Evolutionary conservation across 257 asterid species (phyloP).

Genomic region (Mitragyna speciosa): DNA sequence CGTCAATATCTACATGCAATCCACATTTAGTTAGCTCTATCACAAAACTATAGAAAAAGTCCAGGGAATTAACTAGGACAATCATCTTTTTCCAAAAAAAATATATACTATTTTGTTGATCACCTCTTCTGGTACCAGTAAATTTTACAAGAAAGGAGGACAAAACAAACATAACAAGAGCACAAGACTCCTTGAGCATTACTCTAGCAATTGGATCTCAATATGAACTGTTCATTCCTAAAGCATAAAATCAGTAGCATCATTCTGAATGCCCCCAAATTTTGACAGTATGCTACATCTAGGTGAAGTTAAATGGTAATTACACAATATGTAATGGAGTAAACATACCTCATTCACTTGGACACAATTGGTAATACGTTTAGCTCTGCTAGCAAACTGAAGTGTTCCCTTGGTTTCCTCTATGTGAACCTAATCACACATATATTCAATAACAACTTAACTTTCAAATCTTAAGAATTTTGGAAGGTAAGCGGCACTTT

Average conservation of each 20-base stretch:
- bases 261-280: neutral
- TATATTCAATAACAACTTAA: constrained; percentile 11
- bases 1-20: constrained; percentile 66
- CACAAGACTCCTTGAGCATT: neutral
- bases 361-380: constrained; percentile 92
- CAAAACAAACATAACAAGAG: neutral
- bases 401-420: constrained; percentile 98
- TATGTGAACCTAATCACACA: constrained; percentile 56
- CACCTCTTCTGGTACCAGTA: neutral
- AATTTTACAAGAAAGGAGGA: neutral
- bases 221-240: neutral
- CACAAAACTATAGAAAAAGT: constrained; percentile 10
- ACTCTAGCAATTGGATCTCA: constrained; percentile 4
- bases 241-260: neutral
- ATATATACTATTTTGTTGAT: neutral
- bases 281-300: neutral
- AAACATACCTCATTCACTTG: constrained; percentile 95
- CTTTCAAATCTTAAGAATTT: constrained; percentile 9
- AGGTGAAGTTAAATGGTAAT: constrained; percentile 5
- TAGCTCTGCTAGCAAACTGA: constrained; percentile 97
- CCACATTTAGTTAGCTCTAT: constrained; percentile 19
- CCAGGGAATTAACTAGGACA: constrained; percentile 7
- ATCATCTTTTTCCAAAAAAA: neutral
- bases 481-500: constrained; percentile 11
- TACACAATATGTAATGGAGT: constrained; percentile 4